Evolutionary conservation across 1,284 basidiomycete species (phyloP).

Genomic region (Microbotryum lychnidis-dioicae): DNA sequence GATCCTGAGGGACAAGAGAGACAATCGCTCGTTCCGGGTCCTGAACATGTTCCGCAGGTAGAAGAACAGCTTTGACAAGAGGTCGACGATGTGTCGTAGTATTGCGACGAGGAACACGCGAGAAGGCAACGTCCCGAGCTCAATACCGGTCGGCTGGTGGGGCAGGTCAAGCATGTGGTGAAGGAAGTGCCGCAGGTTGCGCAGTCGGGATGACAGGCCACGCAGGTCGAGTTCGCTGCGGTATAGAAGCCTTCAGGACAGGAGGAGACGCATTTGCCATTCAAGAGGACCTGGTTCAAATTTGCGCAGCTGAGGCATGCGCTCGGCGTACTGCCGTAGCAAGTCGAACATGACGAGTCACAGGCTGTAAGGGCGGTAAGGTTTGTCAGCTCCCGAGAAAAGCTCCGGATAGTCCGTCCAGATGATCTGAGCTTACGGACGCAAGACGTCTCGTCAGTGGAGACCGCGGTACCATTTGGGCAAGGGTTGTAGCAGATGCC

Average conservation of each 20-base stretch:
- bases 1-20: slow-evolving; percentile 55
- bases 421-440: slow-evolving; percentile 50
- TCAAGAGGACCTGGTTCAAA: slow-evolving; percentile 52
- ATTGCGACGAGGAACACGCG: slow-evolving; percentile 61
- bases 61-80: slow-evolving; percentile 58
- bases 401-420: slow-evolving; percentile 50
- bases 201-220: slow-evolving; percentile 70
- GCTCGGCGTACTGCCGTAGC: slow-evolving; percentile 51
- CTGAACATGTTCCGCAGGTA: slow-evolving; percentile 61
- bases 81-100: slow-evolving; percentile 56
- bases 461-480: slow-evolving; percentile 52
- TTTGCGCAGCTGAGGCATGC: slow-evolving; percentile 64
- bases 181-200: slow-evolving; percentile 63
- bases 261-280: slow-evolving; percentile 58
- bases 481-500: slow-evolving; percentile 61
- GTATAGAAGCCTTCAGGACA: slow-evolving; percentile 64
- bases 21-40: slow-evolving; percentile 55
- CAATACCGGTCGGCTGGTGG: slow-evolving; percentile 58
- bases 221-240: slow-evolving; percentile 50
- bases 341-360: slow-evolving; percentile 61
- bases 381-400: slow-evolving; percentile 7
- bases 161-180: slow-evolving; percentile 65
- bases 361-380: slow-evolving; percentile 49
- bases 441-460: slow-evolving; percentile 38
- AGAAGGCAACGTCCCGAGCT: slow-evolving; percentile 59